A percentile compares a stretch with the other conserved stretches of the same genome.
These are phyloP conservation scores for Colletotrichum destructivum DNA, from an alignment of 2,329 filamentous ascomycete genomes.

Conservation along the genomic window DNA sequence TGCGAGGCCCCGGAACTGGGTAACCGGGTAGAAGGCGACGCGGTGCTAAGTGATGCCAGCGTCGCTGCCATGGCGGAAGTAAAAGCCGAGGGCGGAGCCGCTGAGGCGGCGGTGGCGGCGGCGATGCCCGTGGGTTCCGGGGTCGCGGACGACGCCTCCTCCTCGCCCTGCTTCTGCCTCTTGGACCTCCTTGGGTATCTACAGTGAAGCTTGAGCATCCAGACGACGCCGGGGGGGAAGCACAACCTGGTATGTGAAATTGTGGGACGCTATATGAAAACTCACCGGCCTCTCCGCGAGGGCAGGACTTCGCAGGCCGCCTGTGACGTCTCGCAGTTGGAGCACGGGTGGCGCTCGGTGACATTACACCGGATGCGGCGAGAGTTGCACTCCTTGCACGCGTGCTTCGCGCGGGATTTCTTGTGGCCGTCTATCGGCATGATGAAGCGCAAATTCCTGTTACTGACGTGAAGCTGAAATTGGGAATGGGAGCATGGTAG, in stretches of 20 bases:
- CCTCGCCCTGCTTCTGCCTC: slow-evolving; percentile 20
- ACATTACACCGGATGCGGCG: slow-evolving; percentile 45
- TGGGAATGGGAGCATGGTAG: neutral
- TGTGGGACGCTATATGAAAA: neutral
- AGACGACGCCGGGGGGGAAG: too few species aligned
- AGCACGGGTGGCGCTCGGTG: slow-evolving; percentile 44
- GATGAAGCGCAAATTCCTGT: neutral
- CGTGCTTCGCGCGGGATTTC: slow-evolving; percentile 44
- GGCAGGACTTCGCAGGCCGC: slow-evolving; percentile 43
- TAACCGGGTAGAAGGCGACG: slow-evolving; percentile 34
- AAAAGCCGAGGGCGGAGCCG: slow-evolving; percentile 6
- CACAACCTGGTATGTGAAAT: too few species aligned
- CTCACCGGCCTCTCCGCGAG: slow-evolving; percentile 41
- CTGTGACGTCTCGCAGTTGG: slow-evolving; percentile 42
- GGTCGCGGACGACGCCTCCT: slow-evolving; percentile 5
- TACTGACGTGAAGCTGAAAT: neutral
- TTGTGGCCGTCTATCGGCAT: slow-evolving; percentile 28
- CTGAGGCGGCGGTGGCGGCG: neutral
- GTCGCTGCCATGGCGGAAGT: slow-evolving; percentile 30
- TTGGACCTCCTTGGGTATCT: slow-evolving; percentile 43
- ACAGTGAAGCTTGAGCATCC: neutral
- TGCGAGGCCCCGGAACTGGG: slow-evolving; percentile 13
- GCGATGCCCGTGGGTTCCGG: neutral
- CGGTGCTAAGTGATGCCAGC: slow-evolving; percentile 27
- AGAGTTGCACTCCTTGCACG: slow-evolving; percentile 45